Percentiles rank a stretch among this genome's conserved stretches.
Conservation (phyloP, 345 rosid species). For the Rhizophora apiculata region DNA sequence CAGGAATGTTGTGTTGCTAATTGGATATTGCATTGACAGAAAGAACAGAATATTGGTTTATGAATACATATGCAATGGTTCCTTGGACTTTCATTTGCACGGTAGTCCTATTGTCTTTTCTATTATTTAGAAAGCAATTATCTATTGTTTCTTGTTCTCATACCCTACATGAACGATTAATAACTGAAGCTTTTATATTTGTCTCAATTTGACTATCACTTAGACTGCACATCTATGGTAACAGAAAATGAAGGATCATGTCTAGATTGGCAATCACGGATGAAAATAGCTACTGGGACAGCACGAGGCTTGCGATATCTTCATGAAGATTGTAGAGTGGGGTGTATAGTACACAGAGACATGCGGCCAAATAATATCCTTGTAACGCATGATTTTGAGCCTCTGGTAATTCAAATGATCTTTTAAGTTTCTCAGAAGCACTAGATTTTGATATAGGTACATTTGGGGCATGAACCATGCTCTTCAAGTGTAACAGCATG, state of each 20-base stretch:
- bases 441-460: neutral
- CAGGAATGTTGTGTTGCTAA: conserved; percentile 65
- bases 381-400: conserved; percentile 69
- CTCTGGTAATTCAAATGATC: conserved; percentile 42
- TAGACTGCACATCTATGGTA: conserved; percentile 12
- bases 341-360: conserved; percentile 66
- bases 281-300: conserved; percentile 63
- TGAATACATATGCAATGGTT: conserved; percentile 72
- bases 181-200: neutral
- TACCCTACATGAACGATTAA: neutral
- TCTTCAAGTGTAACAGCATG: neutral
- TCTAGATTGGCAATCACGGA: conserved; percentile 53
- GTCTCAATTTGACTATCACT: neutral
- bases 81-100: conserved; percentile 65
- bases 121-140: neutral
- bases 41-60: conserved; percentile 56
- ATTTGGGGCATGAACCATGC: neutral
- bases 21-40: conserved; percentile 57
- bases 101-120: conserved; percentile 33
- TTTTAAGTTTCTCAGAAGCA: neutral
- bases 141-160: neutral
- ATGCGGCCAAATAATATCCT: conserved; percentile 63
- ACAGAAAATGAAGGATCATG: conserved; percentile 40
- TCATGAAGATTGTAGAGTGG: conserved; percentile 82
- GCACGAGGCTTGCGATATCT: conserved; percentile 71